Evolutionary conservation across 805 yeast genomes (phyloP).

Genomic region (Starmera amethionina): DNA sequence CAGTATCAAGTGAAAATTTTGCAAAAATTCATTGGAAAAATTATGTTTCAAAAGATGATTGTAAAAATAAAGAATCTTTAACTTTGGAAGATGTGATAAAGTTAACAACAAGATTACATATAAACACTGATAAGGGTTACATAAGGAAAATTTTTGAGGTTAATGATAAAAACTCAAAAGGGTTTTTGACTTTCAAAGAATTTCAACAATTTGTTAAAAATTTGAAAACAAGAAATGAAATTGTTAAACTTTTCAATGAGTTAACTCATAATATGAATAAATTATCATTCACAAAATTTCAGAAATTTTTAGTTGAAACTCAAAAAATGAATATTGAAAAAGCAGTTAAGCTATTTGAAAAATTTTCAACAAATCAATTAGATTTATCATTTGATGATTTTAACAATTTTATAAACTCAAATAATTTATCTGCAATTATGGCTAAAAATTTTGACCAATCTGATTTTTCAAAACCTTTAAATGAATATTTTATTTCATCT

Average conservation of each 20-base stretch:
- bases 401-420: constrained; percentile 21
- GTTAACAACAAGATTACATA: constrained; percentile 58
- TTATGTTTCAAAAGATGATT: constrained; percentile 28
- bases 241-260: constrained; percentile 37
- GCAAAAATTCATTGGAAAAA: constrained; percentile 58
- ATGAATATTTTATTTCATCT: constrained; percentile 82
- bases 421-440: constrained; percentile 15
- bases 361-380: constrained; percentile 18
- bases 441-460: constrained; percentile 3
- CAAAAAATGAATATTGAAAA: constrained; percentile 36
- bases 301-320: constrained; percentile 31
- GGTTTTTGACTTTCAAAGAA: constrained; percentile 55
- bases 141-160: constrained; percentile 40
- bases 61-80: constrained; percentile 26
- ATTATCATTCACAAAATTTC: constrained; percentile 24
- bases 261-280: constrained; percentile 15
- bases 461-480: constrained; percentile 56
- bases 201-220: constrained; percentile 67
- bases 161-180: constrained; percentile 40
- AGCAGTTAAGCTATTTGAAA: constrained; percentile 24
- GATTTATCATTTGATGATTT: constrained; percentile 9
- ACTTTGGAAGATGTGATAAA: constrained; percentile 60
- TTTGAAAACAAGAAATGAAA: constrained; percentile 57
- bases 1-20: constrained; percentile 53
- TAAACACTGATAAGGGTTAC: constrained; percentile 51